Conservation (phyloP, 208 protist genomes). For the Plasmodiophora brassicae region DNA sequence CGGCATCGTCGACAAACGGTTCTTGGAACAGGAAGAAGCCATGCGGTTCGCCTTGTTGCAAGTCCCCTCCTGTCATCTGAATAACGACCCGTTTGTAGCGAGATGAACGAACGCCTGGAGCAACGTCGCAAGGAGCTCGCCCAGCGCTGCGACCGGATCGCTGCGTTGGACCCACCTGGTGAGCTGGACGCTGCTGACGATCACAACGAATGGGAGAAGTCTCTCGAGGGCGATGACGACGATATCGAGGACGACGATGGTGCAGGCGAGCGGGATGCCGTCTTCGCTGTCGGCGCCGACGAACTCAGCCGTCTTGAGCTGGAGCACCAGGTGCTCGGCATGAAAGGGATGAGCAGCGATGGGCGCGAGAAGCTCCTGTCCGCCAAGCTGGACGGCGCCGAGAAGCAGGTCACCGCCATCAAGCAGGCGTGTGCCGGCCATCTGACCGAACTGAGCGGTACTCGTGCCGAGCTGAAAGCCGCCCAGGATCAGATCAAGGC, state of each 20-base stretch:
- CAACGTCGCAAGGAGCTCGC: not conserved
- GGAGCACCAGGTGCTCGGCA: not conserved
- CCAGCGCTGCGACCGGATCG: not conserved
- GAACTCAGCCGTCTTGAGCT: not conserved
- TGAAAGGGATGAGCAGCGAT: not conserved
- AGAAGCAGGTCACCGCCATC: not conserved
- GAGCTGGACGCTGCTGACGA: not conserved
- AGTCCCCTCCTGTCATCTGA: not conserved
- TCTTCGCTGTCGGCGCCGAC: not conserved
- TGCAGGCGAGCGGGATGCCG: not conserved
- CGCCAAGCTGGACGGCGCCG: not conserved
- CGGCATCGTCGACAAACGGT: not conserved
- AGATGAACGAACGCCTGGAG: not conserved
- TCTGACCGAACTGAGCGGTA: not conserved
- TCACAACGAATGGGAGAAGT: not conserved
- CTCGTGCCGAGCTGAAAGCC: not conserved
- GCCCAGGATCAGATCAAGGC: not conserved
- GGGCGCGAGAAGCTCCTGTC: not conserved
- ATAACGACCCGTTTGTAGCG: not conserved
- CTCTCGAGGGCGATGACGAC: not conserved
- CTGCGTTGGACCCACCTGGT: not conserved
- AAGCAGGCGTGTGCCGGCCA: not conserved
- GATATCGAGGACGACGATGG: not conserved
- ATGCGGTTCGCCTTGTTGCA: not conserved
- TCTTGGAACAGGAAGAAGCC: constrained; percentile 10